Evolutionary conservation across 257 asterid genomes (phyloP).

Genomic region (Penstemon newberryi): DNA sequence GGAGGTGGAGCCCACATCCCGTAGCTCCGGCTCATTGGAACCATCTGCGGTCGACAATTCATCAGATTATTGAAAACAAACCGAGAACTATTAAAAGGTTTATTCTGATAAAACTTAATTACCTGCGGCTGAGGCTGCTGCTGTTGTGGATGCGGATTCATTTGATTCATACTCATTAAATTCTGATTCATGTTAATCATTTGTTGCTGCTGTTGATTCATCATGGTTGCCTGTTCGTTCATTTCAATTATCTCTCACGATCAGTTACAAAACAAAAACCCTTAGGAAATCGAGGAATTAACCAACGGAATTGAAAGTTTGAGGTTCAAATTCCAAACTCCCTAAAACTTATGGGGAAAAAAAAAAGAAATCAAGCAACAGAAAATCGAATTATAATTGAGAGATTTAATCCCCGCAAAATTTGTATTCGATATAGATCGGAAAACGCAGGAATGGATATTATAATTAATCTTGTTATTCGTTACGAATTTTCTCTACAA

Average conservation of each 20-base stretch:
- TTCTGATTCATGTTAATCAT: conserved; percentile 45
- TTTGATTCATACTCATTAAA: conserved; percentile 41
- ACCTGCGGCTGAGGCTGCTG: conserved; percentile 52
- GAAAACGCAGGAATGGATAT: not conserved
- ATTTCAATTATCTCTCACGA: conserved; percentile 29
- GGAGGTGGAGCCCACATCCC: conserved; percentile 65
- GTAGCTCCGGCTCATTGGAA: conserved; percentile 58
- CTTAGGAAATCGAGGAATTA: not conserved
- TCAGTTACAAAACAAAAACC: not conserved
- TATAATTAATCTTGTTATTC: not conserved
- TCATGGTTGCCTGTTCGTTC: conserved; percentile 69
- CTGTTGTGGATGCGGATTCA: conserved; percentile 39
- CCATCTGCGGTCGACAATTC: conserved; percentile 40
- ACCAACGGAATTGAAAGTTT: not conserved
- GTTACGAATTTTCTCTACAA: not conserved
- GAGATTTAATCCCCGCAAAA: not conserved
- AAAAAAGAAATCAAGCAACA: not conserved
- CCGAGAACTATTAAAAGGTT: not conserved
- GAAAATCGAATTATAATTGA: conserved; percentile 8
- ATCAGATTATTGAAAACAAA: conserved; percentile 10
- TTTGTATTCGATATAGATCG: not conserved
- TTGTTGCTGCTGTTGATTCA: conserved; percentile 42
- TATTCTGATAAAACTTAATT: conserved; percentile 24
- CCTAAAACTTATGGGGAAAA: not conserved
- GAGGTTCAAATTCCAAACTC: conserved; percentile 6